Conservation (phyloP, 1,284 basidiomycete genomes). For the Blastosporella zonata region DNA sequence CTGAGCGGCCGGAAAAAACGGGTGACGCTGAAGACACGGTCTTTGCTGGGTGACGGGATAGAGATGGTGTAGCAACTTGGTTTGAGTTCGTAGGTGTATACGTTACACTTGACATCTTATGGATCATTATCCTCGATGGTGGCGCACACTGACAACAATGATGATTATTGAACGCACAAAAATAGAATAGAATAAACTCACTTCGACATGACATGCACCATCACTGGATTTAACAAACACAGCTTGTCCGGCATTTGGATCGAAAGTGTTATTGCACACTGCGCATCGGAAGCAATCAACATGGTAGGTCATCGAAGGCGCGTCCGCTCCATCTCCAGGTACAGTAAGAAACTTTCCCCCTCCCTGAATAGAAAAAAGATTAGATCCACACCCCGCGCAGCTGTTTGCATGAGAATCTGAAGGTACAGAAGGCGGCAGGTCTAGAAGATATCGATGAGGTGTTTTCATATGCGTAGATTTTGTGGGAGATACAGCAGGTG, state of each 20-base stretch:
- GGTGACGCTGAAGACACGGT: slow-evolving; percentile 6
- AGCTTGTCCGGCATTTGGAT: slow-evolving; percentile 56
- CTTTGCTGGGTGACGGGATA: slow-evolving; percentile 3
- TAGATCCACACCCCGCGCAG: slow-evolving; percentile 56
- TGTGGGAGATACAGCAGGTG: background rate
- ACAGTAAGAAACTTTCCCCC: slow-evolving; percentile 59
- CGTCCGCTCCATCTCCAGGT: slow-evolving; percentile 48
- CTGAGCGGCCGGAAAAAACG: slow-evolving; percentile 28
- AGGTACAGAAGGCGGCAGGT: background rate
- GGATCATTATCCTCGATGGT: slow-evolving; percentile 42
- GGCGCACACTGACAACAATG: slow-evolving; percentile 54
- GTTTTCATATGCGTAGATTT: slow-evolving; percentile 1
- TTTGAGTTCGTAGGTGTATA: slow-evolving; percentile 6
- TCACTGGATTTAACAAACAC: slow-evolving; percentile 61
- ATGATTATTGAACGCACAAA: slow-evolving; percentile 9
- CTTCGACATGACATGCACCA: slow-evolving; percentile 72
- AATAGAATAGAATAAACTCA: slow-evolving; percentile 31
- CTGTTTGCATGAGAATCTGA: slow-evolving; percentile 25
- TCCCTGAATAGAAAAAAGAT: slow-evolving; percentile 53
- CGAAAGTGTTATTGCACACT: slow-evolving; percentile 63
- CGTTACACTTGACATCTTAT: slow-evolving; percentile 26
- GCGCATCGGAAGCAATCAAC: slow-evolving; percentile 70
- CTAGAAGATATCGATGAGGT: background rate
- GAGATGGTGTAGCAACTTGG: background rate
- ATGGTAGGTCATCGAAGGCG: slow-evolving; percentile 59